These are phyloP conservation scores for Arthrocladium fulminans DNA, from an alignment of 2,329 filamentous ascomycete species.

Conservation along the genomic window DNA sequence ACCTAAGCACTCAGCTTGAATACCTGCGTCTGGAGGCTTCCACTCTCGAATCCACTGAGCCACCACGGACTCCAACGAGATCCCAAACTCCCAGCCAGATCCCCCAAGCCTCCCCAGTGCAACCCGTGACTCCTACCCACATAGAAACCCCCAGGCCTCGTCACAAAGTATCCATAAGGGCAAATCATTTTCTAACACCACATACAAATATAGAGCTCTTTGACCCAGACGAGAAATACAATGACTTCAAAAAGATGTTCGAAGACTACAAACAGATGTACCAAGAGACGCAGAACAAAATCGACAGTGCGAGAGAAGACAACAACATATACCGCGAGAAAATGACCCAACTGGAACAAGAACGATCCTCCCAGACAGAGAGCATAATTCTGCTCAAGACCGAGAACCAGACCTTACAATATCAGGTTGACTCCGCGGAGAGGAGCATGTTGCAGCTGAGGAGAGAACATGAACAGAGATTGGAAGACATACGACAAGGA, in stretches of 20 bases:
- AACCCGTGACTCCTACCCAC: conserved; percentile 26
- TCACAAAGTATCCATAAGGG: conserved; percentile 27
- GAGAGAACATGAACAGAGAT: conserved; percentile 43
- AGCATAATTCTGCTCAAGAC: conserved; percentile 49
- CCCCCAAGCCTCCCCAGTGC: conserved; percentile 16
- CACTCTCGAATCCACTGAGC: not conserved
- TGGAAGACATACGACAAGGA: conserved; percentile 46
- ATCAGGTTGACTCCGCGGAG: conserved; percentile 42
- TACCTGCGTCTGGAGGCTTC: not conserved
- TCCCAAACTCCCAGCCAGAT: conserved; percentile 18
- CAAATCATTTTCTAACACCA: conserved; percentile 55
- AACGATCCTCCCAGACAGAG: conserved; percentile 42
- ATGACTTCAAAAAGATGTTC: conserved; percentile 67
- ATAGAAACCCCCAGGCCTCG: conserved; percentile 27
- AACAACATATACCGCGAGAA: conserved; percentile 64
- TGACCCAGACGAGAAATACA: conserved; percentile 70
- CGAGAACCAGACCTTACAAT: conserved; percentile 58
- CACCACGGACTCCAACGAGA: conserved; percentile 8
- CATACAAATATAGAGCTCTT: conserved; percentile 69
- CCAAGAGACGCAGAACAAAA: conserved; percentile 57
- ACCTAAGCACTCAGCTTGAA: conserved; percentile 8
- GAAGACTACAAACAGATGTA: conserved; percentile 63
- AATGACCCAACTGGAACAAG: conserved; percentile 51
- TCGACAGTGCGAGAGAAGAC: conserved; percentile 62
- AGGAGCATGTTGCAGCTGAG: conserved; percentile 44